Percentiles rank a stretch among this genome's conserved stretches.
Evolutionary conservation across 116 monocot genomes (phyloP).

Genomic region (Posidonia oceanica): DNA sequence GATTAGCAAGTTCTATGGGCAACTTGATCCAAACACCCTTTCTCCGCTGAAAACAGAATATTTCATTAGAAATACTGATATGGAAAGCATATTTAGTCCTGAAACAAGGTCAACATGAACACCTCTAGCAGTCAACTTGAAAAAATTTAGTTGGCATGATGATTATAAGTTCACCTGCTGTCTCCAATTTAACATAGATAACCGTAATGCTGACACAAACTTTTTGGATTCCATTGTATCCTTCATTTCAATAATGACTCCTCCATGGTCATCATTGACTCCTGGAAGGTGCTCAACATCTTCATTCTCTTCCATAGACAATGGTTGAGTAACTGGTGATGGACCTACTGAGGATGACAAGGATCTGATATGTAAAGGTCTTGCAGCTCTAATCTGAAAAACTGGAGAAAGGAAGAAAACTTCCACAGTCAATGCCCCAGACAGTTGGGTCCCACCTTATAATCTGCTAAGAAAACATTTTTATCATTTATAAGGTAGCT

Average conservation of each 20-base stretch:
- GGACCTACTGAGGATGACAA: conserved; percentile 21
- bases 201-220: conserved; percentile 51
- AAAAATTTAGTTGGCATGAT: neutral
- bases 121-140: neutral
- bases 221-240: conserved; percentile 37
- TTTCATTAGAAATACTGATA: conserved; percentile 1
- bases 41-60: conserved; percentile 33
- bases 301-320: conserved; percentile 14
- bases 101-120: neutral
- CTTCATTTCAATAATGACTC: conserved; percentile 72
- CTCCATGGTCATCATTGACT: conserved; percentile 66
- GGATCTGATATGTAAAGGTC: neutral
- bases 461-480: neutral
- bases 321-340: conserved; percentile 12
- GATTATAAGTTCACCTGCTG: conserved; percentile 36
- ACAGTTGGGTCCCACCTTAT: neutral
- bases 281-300: conserved; percentile 40
- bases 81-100: neutral
- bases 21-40: conserved; percentile 89
- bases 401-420: conserved; percentile 10
- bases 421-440: neutral
- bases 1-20: conserved; percentile 56
- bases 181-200: conserved; percentile 55
- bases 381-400: conserved; percentile 11
- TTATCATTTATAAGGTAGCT: neutral